Evolutionary conservation across 768 basidiomycete genomes (phyloP).

Genomic region (Lentinula guzmanii): DNA sequence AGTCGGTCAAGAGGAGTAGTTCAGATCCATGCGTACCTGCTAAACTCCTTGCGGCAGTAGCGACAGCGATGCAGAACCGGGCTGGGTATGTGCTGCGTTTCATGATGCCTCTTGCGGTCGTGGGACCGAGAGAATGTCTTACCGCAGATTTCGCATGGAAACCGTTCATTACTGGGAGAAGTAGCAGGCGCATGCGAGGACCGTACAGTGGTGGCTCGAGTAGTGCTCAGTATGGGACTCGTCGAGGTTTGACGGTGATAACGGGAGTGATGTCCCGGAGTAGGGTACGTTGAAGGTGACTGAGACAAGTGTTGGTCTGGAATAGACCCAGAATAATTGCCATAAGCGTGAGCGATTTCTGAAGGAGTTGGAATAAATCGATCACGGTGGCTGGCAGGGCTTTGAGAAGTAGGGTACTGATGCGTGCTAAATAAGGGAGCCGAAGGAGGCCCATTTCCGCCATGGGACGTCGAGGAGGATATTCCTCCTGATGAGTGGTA

Average conservation of each 20-base stretch:
- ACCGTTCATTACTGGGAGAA: slow-evolving; percentile 53
- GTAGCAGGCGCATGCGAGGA: slow-evolving; percentile 28
- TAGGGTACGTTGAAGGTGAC: slow-evolving; percentile 8
- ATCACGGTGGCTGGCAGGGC: slow-evolving; percentile 14
- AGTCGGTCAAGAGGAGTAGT: background rate
- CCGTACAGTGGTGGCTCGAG: background rate
- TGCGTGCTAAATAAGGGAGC: slow-evolving; percentile 16
- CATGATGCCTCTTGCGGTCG: slow-evolving; percentile 77
- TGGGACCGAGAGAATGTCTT: slow-evolving; percentile 78
- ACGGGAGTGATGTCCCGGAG: slow-evolving; percentile 10
- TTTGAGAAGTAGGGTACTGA: slow-evolving; percentile 13
- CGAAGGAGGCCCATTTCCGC: slow-evolving; percentile 12
- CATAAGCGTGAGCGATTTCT: slow-evolving; percentile 26
- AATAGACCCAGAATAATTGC: slow-evolving; percentile 23
- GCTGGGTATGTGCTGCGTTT: slow-evolving; percentile 64
- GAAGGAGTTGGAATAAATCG: slow-evolving; percentile 47
- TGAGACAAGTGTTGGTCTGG: slow-evolving; percentile 11
- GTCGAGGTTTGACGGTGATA: slow-evolving; percentile 2
- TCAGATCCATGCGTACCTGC: slow-evolving; percentile 36
- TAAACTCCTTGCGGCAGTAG: slow-evolving; percentile 73
- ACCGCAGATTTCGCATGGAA: slow-evolving; percentile 67
- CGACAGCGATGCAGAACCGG: slow-evolving; percentile 66
- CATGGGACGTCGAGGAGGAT: slow-evolving; percentile 15
- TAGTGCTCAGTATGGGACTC: slow-evolving; percentile 9
- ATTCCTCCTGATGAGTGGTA: slow-evolving; percentile 15